Evolutionary conservation across 2,329 filamentous ascomycete genomes (phyloP), one percentile per base, ranked within the genome.

Genomic region (Talaromyces sp.): DNA sequence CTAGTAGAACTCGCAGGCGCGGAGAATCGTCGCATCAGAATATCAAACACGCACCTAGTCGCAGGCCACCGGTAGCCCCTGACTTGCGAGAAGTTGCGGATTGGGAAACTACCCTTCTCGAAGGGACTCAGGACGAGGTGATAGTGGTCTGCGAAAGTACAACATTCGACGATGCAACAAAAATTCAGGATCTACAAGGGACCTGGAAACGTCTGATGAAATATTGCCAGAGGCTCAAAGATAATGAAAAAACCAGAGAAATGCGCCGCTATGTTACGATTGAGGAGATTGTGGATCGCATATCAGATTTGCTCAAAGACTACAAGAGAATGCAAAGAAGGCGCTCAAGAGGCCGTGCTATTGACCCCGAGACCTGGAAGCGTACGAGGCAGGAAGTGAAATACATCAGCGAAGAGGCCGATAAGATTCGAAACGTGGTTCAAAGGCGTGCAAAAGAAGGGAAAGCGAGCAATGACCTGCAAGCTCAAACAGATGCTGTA

Each of bases 321-420:
- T 63, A 66, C 60, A 63, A 59, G 36, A n/a, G 40, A n/a, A 59
- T 66, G n/a, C 64, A 66, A 34, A 31, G 53, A 22, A 61, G 45
- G 10, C 64, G 64, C 13, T 49, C 31, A 31, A 45, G 49, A 22
- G 64, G 27, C n/a, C 34, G 47, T 17, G 10, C 27, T 31, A 29
- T 59, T 31, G 36, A 49, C 10, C 15, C 58, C 19, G 25, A 49
- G 38, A 34, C 58, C 15, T 54, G 61, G 64, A 27, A 64, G 5
- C 59, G 40, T 27, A 45, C 31, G n/a, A 38, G 49, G 10, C n/a
- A 45, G 10, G 47, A 58, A 17, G 40, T 60, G 8, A 49, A 67
- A 22, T 22, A 34, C 15, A 47, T 67, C 5, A 27, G 45, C 5
- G 15, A 61, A 19, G 45, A 63, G n/a, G 54, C 64, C 7, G 56